Conservation (phyloP, 2,329 filamentous ascomycete species). For the Diatrype stigma region DNA sequence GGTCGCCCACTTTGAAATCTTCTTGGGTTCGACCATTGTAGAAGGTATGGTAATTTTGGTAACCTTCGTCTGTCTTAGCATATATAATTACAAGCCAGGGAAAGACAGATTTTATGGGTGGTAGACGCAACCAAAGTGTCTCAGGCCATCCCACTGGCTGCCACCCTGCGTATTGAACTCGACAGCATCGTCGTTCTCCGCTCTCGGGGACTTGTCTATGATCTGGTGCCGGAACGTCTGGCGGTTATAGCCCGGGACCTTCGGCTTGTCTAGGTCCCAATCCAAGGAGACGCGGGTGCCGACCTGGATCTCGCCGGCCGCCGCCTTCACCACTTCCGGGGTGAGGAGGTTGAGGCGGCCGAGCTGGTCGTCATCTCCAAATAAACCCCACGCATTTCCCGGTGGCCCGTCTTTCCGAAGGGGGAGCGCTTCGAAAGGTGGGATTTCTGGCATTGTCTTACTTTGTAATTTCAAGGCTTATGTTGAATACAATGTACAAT, state of each 20-base stretch:
- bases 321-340: slow-evolving; percentile 35
- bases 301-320: slow-evolving; percentile 40
- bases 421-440: slow-evolving; percentile 35
- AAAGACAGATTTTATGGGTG: background rate
- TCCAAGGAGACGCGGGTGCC: slow-evolving; percentile 34
- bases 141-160: slow-evolving; percentile 35
- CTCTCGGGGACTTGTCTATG: slow-evolving; percentile 2
- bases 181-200: slow-evolving; percentile 30
- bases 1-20: background rate
- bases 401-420: slow-evolving; percentile 37
- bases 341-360: slow-evolving; percentile 49
- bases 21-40: background rate
- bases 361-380: slow-evolving; percentile 40
- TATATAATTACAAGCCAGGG: background rate
- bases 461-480: too few species aligned
- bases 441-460: background rate
- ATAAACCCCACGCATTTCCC: slow-evolving; percentile 46
- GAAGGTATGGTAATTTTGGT: background rate
- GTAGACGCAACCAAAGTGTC: slow-evolving; percentile 26
- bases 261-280: slow-evolving; percentile 33
- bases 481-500: too few species aligned
- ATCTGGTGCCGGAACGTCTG: slow-evolving; percentile 7
- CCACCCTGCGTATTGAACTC: slow-evolving; percentile 33
- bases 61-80: slow-evolving; percentile 4
- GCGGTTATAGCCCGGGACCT: slow-evolving; percentile 7